Percentiles rank a stretch among this genome's conserved stretches.
These are phyloP conservation scores for Podospora fimiseda DNA, from an alignment of 495 filamentous ascomycete genomes.

Conservation along the genomic window DNA sequence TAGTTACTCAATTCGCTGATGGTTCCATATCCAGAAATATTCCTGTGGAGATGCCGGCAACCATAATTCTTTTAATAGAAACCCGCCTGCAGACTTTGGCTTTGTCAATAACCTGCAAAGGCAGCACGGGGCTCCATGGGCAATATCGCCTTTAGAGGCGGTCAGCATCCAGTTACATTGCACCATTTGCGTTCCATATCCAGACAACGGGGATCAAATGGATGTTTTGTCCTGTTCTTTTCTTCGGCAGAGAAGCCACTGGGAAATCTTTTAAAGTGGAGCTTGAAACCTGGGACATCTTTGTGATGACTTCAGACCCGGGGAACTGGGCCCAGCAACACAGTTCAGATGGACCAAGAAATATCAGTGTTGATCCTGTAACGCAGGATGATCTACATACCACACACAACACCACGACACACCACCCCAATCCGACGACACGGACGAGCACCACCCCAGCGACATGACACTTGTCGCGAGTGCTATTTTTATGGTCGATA, in stretches of 20 bases:
- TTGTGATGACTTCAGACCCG: no score
- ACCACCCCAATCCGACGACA: constrained; percentile 1
- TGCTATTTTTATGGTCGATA: constrained; percentile 34
- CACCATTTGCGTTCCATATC: constrained; percentile 11
- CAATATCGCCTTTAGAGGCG: constrained; percentile 13
- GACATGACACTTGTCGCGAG: constrained; percentile 11
- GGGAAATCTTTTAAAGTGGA: background rate
- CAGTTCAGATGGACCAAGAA: background rate
- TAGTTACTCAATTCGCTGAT: constrained; percentile 7
- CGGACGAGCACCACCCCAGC: background rate
- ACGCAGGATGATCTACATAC: background rate
- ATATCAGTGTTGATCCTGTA: constrained; percentile 4
- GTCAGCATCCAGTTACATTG: constrained; percentile 11
- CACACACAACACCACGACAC: background rate
- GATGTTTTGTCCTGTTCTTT: background rate
- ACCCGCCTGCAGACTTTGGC: constrained; percentile 12
- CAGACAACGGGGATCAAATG: constrained; percentile 2
- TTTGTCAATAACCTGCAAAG: constrained; percentile 11
- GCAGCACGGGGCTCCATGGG: constrained; percentile 17
- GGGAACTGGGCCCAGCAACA: background rate
- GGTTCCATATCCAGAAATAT: constrained; percentile 7
- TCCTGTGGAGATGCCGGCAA: constrained; percentile 9
- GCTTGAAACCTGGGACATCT: no score
- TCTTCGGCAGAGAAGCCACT: background rate
- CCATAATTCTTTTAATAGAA: constrained; percentile 40